Evolutionary conservation across 257 asterid species (phyloP).

Genomic region (Gentiana straminea): DNA sequence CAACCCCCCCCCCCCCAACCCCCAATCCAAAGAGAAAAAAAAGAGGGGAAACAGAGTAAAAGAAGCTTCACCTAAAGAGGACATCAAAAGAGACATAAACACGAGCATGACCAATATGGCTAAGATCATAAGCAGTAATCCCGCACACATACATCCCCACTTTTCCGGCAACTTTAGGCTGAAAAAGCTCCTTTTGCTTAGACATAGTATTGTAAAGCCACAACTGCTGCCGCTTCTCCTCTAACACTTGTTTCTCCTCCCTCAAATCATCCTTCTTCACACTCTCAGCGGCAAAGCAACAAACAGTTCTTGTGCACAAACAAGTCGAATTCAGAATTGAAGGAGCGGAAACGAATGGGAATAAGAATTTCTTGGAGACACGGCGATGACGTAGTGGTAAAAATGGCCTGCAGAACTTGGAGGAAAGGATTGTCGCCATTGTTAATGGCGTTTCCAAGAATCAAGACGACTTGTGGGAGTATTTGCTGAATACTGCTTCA

Average conservation of each 20-base stretch:
- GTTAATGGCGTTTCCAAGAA: background rate
- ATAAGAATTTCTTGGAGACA: conserved; percentile 6
- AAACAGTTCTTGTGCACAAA: conserved; percentile 14
- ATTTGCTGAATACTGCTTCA: background rate
- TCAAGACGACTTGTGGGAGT: background rate
- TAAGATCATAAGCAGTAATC: conserved; percentile 92
- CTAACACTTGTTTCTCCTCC: background rate
- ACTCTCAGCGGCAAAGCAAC: conserved; percentile 11
- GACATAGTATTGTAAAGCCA: conserved; percentile 87
- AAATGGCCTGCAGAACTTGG: conserved; percentile 39
- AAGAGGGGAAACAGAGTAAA: background rate
- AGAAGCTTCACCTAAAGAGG: conserved; percentile 46
- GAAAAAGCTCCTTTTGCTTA: conserved; percentile 65
- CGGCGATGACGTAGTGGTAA: conserved; percentile 15
- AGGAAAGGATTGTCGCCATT: conserved; percentile 21
- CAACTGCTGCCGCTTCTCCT: conserved; percentile 9
- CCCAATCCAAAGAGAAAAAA: too few relatives aligned
- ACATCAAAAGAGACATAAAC: conserved; percentile 90
- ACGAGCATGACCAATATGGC: conserved; percentile 98
- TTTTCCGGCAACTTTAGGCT: conserved; percentile 58
- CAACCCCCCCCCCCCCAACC: background rate
- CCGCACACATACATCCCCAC: conserved; percentile 98
- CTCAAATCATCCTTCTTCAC: background rate
- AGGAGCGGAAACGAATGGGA: conserved; percentile 3
- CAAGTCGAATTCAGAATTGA: background rate